Evolutionary conservation across 1,139 yeast genomes (phyloP).

Genomic region (Geotrichum cucujoidarum): DNA sequence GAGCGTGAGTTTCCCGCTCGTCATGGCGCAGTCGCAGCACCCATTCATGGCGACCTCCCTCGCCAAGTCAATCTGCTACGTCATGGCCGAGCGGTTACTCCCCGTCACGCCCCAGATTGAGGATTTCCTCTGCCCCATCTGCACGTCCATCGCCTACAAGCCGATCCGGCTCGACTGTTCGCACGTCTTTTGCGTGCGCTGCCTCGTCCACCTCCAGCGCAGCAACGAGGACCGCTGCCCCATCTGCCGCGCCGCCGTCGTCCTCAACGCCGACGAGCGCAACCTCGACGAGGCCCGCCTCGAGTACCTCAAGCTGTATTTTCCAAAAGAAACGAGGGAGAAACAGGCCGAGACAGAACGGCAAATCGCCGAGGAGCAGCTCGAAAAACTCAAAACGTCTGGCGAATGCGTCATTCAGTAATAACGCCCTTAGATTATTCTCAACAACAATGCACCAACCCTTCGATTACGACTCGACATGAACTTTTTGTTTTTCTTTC

Average conservation of each 20-base stretch:
- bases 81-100: conserved; percentile 52
- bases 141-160: conserved; percentile 63
- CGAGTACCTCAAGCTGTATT: conserved; percentile 51
- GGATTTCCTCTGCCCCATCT: conserved; percentile 69
- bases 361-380: conserved; percentile 46
- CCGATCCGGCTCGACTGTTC: conserved; percentile 61
- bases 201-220: conserved; percentile 62
- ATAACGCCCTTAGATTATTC: not conserved
- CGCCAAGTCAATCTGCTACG: conserved; percentile 51
- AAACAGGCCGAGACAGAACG: conserved; percentile 56
- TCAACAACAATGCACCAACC: too few species aligned
- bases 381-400: conserved; percentile 20
- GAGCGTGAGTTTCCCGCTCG: conserved; percentile 25
- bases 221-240: conserved; percentile 59
- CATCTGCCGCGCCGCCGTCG: conserved; percentile 55
- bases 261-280: conserved; percentile 52
- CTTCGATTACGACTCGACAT: too few species aligned
- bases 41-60: conserved; percentile 49
- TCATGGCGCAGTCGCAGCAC: conserved; percentile 38
- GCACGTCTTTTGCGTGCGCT: conserved; percentile 67
- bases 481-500: not conserved
- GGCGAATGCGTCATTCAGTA: conserved; percentile 21
- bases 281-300: conserved; percentile 56
- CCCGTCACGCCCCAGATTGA: conserved; percentile 65
- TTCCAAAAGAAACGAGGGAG: conserved; percentile 62